Percentiles rank a stretch among this genome's conserved stretches.
Conservation (phyloP, 768 basidiomycete genomes). For the Agrocybe chaxingu region DNA sequence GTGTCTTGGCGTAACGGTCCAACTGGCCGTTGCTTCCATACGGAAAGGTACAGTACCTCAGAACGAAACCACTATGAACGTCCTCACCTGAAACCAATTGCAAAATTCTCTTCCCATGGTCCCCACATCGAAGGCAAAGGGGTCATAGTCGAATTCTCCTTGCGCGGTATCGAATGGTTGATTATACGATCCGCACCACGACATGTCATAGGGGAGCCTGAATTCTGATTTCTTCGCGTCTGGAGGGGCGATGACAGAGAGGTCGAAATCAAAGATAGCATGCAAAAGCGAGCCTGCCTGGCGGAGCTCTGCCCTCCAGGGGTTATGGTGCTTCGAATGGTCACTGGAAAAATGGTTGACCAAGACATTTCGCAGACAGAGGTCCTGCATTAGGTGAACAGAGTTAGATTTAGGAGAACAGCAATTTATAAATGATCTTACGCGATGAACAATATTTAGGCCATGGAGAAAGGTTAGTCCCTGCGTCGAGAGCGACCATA, state of each 20-base stretch:
- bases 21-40: too few species aligned
- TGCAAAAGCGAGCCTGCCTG: constrained; percentile 12
- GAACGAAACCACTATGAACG: background rate
- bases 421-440: constrained; percentile 1
- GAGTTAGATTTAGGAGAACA: background rate
- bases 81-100: constrained; percentile 8
- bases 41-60: too few species aligned
- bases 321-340: background rate
- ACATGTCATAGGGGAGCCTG: constrained; percentile 10
- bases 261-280: constrained; percentile 21
- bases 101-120: constrained; percentile 14
- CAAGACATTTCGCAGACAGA: constrained; percentile 15
- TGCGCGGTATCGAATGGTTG: constrained; percentile 10
- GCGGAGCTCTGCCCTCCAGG: constrained; percentile 4
- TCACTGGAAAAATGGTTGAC: constrained; percentile 13
- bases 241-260: constrained; percentile 15
- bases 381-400: constrained; percentile 2
- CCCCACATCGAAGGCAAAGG: constrained; percentile 24
- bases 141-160: constrained; percentile 25
- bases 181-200: constrained; percentile 5
- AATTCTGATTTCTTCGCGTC: constrained; percentile 1
- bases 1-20: too few species aligned
- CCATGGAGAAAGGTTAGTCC: constrained; percentile 18
- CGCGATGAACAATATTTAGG: constrained; percentile 20
- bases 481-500: background rate